Evolutionary conservation across 139 green algal genomes (phyloP), one percentile per base, ranked within the genome.

Genomic region (Eudorina sp.): DNA sequence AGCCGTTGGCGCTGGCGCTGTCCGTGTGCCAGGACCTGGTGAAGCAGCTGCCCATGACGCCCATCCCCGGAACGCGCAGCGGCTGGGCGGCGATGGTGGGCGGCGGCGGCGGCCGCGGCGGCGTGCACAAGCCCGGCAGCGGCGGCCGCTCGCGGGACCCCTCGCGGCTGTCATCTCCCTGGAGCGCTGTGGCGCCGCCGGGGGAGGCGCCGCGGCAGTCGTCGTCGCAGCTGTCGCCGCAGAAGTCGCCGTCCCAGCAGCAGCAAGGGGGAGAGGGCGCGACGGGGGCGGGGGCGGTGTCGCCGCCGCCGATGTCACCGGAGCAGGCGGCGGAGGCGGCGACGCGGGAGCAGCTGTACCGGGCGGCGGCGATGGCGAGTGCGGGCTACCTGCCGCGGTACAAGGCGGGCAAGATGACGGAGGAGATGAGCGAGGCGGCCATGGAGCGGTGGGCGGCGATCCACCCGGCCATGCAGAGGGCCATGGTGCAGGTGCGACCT

Each of bases 401-500:
- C 66, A 88, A 88, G 66, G 82, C 82, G 70, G 53, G 88, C 27
- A 88, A 89, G 78, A 92, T 92, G 89, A 90, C 79, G 34, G 89
- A 92, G 85, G 46, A 64, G 29, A 92, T 92, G 84, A 92, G 79
- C 73, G 60, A 36, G 16, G 79, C 53, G 41, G 89, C 85, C n/a
- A 3, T 41, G 70, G 79, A 79, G 70, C 89, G 89, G 29, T 92
- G 89, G 89, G 60, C 51, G 48, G 72, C 58, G 38, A 82, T 87
- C 55, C 36, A 62, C 38, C 69, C 86, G 13, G 58, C 80, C 41
- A 46, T 87, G 72, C 85, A 89, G 69, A 51, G 60, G 18, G 79
- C 84, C 40, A 86, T 90, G 62, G 29, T 89, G 27, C 89, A 92
- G 89, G 87, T 90, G 78, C 8, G 78, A 11, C 48, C 9, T 55